Evolutionary conservation across 306 rosid species (phyloP), one percentile per base, ranked within the genome.

Genomic region (Heteromeles arbutifolia): DNA sequence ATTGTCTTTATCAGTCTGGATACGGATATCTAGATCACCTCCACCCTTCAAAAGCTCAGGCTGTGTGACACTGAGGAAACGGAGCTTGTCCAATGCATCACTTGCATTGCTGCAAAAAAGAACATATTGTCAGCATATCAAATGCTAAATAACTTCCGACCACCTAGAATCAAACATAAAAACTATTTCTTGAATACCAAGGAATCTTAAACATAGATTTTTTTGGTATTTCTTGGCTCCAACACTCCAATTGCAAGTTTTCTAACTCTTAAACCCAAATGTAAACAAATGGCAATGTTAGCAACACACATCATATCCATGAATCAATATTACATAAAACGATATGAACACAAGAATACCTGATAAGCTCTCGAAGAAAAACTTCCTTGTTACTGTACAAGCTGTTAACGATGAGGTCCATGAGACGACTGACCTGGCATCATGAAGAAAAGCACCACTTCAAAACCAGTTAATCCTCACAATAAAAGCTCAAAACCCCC

Each of bases 351-450:
- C 2, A 64, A 28, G 26, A 19, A 67, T 80, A 93, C 99, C 99
- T 96, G 65, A 96, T 84, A 86, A 96, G 98, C 82, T 96, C 99
- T 81, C 99, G 82, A 58, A 96, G 93, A 83, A 96, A 96, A 48
- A 96, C 98, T 69, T 96, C 99, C 84, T 96, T 96, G 87, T 96
- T 90, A 80, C 98, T 96, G 77, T 92, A 96, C 83, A 90, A 89
- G 86, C 99, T 96, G 84, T 96, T 89, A 45, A 96, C 98, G 81
- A 96, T 96, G 82, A 96, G 99, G 79, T 96, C 98, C 98, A 96
- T 90, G 80, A 96, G 97, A 53, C 99, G 91, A 84, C 97, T 92
- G 73, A 92, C 98, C 98, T 92, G 96, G 57, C 61, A 79, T 68
- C 25, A 39, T 32, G 69, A 76, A 74, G 37, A n/a, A 52, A 69